Evolutionary conservation across 148 eudicot species (phyloP).

Genomic region (Tetragonia tetragonoides): DNA sequence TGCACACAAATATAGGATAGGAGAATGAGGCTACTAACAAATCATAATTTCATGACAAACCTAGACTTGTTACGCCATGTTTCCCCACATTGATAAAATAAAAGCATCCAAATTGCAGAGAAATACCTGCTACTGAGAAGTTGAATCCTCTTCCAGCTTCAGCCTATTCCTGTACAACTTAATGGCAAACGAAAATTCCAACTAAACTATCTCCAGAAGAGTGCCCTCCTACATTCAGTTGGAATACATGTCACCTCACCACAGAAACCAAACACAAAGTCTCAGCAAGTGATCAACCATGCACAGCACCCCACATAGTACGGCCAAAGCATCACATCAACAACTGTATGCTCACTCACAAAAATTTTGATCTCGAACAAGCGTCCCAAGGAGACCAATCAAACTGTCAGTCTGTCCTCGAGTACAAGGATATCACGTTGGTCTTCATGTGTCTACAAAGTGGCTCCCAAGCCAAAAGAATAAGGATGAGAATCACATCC

Average conservation of each 20-base stretch:
- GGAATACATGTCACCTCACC: constrained; percentile 23
- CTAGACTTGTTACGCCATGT: neutral
- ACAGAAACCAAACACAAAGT: constrained; percentile 11
- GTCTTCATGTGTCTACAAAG: constrained; percentile 23
- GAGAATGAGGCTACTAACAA: neutral
- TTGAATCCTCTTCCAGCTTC: constrained; percentile 21
- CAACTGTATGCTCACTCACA: constrained; percentile 18
- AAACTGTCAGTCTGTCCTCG: constrained; percentile 12
- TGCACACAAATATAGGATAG: neutral
- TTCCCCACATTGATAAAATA: neutral
- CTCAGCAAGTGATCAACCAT: constrained; percentile 16
- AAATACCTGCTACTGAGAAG: constrained; percentile 32
- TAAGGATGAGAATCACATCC: constrained; percentile 48
- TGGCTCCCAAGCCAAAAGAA: constrained; percentile 20
- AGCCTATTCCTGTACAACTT: constrained; percentile 18
- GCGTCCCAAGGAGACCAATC: constrained; percentile 21
- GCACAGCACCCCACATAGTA: constrained; percentile 18
- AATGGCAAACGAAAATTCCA: constrained; percentile 20
- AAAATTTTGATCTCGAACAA: constrained; percentile 20
- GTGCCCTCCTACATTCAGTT: constrained; percentile 11
- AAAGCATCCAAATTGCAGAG: neutral
- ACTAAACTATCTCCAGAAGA: neutral
- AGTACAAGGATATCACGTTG: constrained; percentile 22
- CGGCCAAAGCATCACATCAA: constrained; percentile 22
- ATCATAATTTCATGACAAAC: neutral